Conservation (phyloP, 2,329 filamentous ascomycete species). For the Chlorencoelia australis region DNA sequence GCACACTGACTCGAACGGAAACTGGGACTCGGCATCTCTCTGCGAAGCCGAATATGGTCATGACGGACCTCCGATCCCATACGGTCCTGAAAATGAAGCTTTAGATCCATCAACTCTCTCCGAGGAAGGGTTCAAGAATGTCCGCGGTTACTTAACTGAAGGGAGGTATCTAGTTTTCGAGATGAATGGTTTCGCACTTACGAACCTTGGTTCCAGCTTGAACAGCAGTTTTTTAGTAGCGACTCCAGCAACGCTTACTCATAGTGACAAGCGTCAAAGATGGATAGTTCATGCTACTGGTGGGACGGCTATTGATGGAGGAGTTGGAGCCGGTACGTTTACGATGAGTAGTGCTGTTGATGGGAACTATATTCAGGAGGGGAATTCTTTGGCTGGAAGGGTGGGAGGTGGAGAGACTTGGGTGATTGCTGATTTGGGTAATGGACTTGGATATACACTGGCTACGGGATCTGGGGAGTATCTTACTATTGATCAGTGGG, state of each 20-base stretch:
- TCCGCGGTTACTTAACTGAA: conserved; percentile 41
- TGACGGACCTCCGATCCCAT: conserved; percentile 36
- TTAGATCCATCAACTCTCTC: conserved; percentile 30
- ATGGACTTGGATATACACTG: conserved; percentile 4
- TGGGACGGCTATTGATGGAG: conserved; percentile 17
- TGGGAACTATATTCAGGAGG: conserved; percentile 26
- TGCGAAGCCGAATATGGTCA: conserved; percentile 31
- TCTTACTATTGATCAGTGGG: too few species aligned
- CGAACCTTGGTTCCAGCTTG: conserved; percentile 21
- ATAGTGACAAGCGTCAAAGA: conserved; percentile 34
- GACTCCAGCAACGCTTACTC: conserved; percentile 23
- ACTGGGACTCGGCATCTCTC: conserved; percentile 36
- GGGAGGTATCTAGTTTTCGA: conserved; percentile 43
- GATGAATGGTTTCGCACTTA: conserved; percentile 33
- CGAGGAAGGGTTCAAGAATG: conserved; percentile 42
- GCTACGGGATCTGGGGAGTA: conserved; percentile 2
- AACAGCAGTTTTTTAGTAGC: too few species aligned
- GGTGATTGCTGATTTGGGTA: conserved; percentile 1
- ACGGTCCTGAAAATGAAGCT: conserved; percentile 29
- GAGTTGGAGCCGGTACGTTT: conserved; percentile 19
- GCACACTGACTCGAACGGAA: conserved; percentile 30
- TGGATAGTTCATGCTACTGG: conserved; percentile 36
- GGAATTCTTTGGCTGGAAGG: not conserved
- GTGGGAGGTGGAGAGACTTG: conserved; percentile 3
- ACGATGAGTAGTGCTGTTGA: conserved; percentile 31